Conservation (phyloP, 139 green algal species). For the Chlorella sorokiniana region DNA sequence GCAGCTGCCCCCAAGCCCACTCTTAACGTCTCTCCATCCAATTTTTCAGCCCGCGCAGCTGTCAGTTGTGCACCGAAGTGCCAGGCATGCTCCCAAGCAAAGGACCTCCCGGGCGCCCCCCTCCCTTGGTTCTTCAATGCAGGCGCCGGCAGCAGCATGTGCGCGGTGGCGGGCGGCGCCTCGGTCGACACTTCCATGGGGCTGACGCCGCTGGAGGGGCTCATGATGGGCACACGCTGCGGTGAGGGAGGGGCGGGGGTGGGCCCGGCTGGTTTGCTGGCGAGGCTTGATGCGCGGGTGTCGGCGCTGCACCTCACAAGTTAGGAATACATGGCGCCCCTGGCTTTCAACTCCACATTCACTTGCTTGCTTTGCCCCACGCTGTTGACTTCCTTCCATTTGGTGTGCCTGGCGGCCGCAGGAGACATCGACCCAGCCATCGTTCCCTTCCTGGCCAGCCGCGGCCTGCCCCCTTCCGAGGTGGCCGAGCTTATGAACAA, state of each 20-base stretch:
- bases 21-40: no score
- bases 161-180: conserved; percentile 56
- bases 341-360: no score
- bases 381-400: no score
- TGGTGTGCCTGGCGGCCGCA: neutral
- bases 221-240: conserved; percentile 45
- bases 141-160: conserved; percentile 75
- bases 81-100: neutral
- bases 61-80: neutral
- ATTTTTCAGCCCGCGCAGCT: no score
- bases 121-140: neutral
- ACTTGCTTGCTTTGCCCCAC: no score
- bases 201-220: conserved; percentile 44
- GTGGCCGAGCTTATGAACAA: conserved; percentile 82
- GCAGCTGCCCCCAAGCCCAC: no score
- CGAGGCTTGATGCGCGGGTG: no score
- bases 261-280: no score
- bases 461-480: neutral
- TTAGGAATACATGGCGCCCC: no score
- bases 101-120: neutral
- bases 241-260: neutral
- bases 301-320: no score
- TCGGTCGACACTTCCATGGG: conserved; percentile 46
- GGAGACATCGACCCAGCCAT: conserved; percentile 33
- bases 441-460: conserved; percentile 1